Base-by-base conservation (phyloP, 2,329 filamentous ascomycete species). In the Hypoxylon sp. region DNA sequence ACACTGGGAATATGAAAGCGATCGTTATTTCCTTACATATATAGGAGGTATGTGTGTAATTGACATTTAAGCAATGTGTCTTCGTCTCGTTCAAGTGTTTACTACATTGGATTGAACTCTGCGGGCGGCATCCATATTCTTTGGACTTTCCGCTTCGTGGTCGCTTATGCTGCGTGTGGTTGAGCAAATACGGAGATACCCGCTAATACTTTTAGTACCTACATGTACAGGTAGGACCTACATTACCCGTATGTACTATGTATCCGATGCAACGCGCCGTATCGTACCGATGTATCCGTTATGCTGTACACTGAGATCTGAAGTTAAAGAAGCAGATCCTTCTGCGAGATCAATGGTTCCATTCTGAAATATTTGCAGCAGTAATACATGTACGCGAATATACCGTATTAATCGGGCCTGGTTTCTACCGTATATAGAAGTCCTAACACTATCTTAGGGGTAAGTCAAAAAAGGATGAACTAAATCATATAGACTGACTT, bases 271-370 rank as follows among this genome's bases (percentile, higher is more conserved):
- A 51, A 58, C 34, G 23, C 65, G 60, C 60, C 48, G 57, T 60
- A 32, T 50, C 28, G 48, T 58, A 7, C n/a, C n/a, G n/a, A n/a
- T n/a, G 19, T 56, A 45, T 48, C 19, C 38, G 23, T 51, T 51
- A 56, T 65, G n/a, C n/a, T n/a, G 49, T 48, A 34, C 43, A 49
- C 36, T 65, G 28, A 63, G 67, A 67, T 69, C 67, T 67, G 56
- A 55, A 28, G 48, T 41, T 41, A 61, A 61, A 63, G 50, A 61
- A 66, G 57, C 45, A 17, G 51, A 69, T 69, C 66, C 63, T 53
- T 52, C 50, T 56, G 58, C 55, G n/a, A 69, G 66, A 66, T 69
- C 66, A 69, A 34, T 34, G 17, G 43, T 63, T 56, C 60, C 36
- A 62, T 52, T 66, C 32, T 46, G 13, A 61, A 48, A 21, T 46